Base-by-base conservation (phyloP, 768 basidiomycete species). In the Phylloporus sp. region DNA sequence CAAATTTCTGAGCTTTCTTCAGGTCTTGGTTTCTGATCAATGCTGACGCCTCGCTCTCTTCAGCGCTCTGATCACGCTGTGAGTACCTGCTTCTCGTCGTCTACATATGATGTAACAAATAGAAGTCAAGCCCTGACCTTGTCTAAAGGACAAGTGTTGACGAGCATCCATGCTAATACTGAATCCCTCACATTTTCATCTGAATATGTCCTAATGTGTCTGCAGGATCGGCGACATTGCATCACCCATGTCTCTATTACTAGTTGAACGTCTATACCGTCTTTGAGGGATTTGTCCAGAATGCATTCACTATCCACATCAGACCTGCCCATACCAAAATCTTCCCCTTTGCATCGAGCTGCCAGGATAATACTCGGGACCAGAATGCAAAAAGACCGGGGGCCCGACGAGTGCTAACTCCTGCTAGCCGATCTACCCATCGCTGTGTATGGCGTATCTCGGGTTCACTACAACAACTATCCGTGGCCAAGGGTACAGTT, bases 131-230 rank as follows among this genome's bases (percentile, higher is more conserved):
- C 86, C 71, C 87, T 83, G 81, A 90, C 66, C 73, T 70, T 67
- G 77, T 86, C 82, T 79, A 47, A 79, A 75, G 83, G 83, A 84
- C 74, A 65, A 69, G 72, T 59, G 66, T 72, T 85, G 84, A 86
- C 74, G 86, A 87, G 71, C 65, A 68, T 75, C 85, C 87, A 90
- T 90, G 87, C 87, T 90, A 90, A 90, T 90, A 76, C 86, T 90
- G 88, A 80, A 44, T 39, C 41, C 9, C 24, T 24, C 22, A 13
- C 28, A 37, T 35, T 11, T 27, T n/a, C 6, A 27, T 44, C n/a
- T 5, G 29, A 49, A 47, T 24, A 15, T 38, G 27, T 63, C 38
- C 62, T 65, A 46, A 64, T 15, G 59, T 22, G 35, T 35, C 18
- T 15, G 6, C 35, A 64, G 65, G 17, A 40, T 27, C 26, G 4